phyloP scores from a whole-genome alignment of 331 rosid species.

The Stylosanthes scabra region DNA sequence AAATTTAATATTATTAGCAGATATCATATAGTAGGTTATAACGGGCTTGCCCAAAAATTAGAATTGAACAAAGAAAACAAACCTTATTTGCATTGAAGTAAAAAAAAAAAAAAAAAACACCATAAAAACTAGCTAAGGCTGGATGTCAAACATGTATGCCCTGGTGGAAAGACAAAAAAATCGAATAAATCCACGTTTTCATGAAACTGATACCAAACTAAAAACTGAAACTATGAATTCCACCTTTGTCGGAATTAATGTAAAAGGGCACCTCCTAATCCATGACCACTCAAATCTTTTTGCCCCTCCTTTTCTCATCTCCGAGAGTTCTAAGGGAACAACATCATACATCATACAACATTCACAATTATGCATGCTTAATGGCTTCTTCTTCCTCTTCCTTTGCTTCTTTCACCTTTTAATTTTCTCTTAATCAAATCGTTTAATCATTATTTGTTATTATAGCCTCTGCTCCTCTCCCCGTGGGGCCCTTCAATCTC shows the following conservation, averaged over 20 bases:
- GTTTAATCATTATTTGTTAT: neutral
- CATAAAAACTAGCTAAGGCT: neutral
- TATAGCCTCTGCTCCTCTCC: slow-evolving; percentile 42
- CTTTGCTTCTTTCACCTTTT: slow-evolving; percentile 27
- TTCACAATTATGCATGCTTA: slow-evolving; percentile 33
- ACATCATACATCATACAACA: slow-evolving; percentile 38
- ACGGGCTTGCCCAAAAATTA: neutral
- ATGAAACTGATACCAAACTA: slow-evolving; percentile 16
- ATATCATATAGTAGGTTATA: too few species aligned
- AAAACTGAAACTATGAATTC: slow-evolving; percentile 36
- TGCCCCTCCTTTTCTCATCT: slow-evolving; percentile 52
- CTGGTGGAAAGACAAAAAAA: slow-evolving; percentile 35
- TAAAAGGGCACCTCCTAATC: slow-evolving; percentile 33
- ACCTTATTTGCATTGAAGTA: slow-evolving; percentile 16
- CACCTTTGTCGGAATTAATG: slow-evolving; percentile 41
- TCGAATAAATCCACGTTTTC: neutral
- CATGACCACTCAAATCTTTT: slow-evolving; percentile 49
- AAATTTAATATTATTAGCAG: neutral
- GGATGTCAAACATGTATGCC: slow-evolving; percentile 30
- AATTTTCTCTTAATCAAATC: neutral
- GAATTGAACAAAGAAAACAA: neutral
- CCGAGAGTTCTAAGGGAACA: slow-evolving; percentile 47
- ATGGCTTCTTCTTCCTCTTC: slow-evolving; percentile 35
- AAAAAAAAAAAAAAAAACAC: slow-evolving; percentile 36
- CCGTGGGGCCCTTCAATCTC: slow-evolving; percentile 78